Base-by-base conservation (phyloP, 2,329 filamentous ascomycete genomes). In the Colletotrichum falcatum region DNA sequence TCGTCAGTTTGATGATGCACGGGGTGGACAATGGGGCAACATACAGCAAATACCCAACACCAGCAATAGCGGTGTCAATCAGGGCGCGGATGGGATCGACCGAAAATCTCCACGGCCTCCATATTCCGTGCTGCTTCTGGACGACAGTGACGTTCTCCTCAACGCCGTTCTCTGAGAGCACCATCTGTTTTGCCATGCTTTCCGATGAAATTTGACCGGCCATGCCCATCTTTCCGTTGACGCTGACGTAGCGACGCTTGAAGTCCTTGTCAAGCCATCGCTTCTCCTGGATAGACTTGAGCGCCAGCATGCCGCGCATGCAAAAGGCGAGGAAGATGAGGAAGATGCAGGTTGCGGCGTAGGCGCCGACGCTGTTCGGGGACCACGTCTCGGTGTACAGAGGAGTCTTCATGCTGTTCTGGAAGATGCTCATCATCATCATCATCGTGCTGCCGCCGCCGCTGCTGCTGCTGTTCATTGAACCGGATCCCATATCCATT, bases 261-360 rank as follows among this genome's bases (percentile, higher is more conserved):
- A 93, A 84, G 75, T 95, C 93, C 37, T 83, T 82, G 78, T 93
- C 90, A 56, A 92, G 82, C 91, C 94, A 97, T 54, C 84, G 83
- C 74, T 84, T 78, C 80, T 87, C 88, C 79, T 83, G 87, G 80
- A 83, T 89, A 82, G 82, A 89, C 78, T 94, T 94, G 75, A 88
- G 84, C 3, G 94, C 94, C 61, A 95, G 83, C 20, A 97, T 84
- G 26, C 85, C 82, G 62, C 95, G 92, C 77, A 91, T 90, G 66
- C 92, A 77, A 71, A 91, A 84, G 71, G 90, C 91, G 61, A 98
- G 90, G 54, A 92, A 75, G 78, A 97, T 90, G 70, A 98, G 87
- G 82, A 98, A 98, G 79, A 98, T 93, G 84, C 95, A 97, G 35
- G 94, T 97, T 66, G 90, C 95, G 1, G 94, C 94, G 81, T 98